Evolutionary conservation across 352 stramenopile genomes (phyloP).

Genomic region (Globisporangium okanoganense): DNA sequence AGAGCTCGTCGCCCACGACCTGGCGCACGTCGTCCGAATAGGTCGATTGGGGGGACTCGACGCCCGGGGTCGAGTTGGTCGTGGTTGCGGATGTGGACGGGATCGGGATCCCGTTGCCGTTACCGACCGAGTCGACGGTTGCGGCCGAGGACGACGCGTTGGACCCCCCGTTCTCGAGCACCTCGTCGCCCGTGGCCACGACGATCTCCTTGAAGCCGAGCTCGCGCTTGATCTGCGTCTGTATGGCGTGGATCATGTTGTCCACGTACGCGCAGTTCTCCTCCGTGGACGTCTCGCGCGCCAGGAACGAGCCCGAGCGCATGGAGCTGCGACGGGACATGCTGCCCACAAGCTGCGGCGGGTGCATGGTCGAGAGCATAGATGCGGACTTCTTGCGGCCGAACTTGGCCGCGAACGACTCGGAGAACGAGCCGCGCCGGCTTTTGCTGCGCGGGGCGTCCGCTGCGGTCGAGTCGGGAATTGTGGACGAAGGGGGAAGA

Average conservation of each 20-base stretch:
- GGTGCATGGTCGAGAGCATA: constrained; percentile 38
- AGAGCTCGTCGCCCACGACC: constrained; percentile 18
- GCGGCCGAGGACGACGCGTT: constrained; percentile 6
- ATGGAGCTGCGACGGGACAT: constrained; percentile 32
- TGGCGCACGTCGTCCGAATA: constrained; percentile 24
- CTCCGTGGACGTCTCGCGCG: constrained; percentile 42
- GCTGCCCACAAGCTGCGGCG: constrained; percentile 29
- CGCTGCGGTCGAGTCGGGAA: neutral
- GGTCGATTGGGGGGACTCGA: constrained; percentile 9
- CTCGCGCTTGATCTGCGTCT: constrained; percentile 52
- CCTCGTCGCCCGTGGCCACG: constrained; percentile 52
- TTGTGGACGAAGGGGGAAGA: neutral
- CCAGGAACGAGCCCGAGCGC: constrained; percentile 22
- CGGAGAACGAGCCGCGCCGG: constrained; percentile 1
- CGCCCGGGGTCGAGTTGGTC: constrained; percentile 5
- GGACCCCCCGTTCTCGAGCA: constrained; percentile 4
- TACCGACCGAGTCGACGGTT: neutral
- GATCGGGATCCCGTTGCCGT: neutral
- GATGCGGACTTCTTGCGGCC: constrained; percentile 1
- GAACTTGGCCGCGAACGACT: constrained; percentile 6
- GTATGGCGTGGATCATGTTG: constrained; percentile 61
- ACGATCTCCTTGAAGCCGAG: constrained; percentile 66
- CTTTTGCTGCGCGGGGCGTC: neutral
- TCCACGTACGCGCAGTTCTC: constrained; percentile 62
- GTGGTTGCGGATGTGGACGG: neutral